phyloP scores from a whole-genome alignment of 805 yeast genomes.

The Tetrapisispora iriomotensis region DNA sequence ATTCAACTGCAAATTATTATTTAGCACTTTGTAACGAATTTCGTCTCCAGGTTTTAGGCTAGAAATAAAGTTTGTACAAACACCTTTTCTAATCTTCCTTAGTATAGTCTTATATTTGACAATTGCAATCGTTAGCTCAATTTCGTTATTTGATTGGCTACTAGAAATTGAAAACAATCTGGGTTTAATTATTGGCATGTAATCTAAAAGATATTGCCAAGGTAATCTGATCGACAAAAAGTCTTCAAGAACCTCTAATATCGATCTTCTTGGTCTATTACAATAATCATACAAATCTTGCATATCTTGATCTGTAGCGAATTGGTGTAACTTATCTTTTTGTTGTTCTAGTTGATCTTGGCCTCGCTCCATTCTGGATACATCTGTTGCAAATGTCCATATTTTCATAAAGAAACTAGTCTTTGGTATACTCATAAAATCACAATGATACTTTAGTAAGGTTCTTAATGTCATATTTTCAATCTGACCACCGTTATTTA shows the following conservation, averaged over 20 bases:
- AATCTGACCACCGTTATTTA: constrained; percentile 53
- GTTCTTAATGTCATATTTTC: constrained; percentile 57
- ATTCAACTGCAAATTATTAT: constrained; percentile 27
- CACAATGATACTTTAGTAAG: constrained; percentile 69
- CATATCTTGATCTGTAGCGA: constrained; percentile 58
- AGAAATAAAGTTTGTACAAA: constrained; percentile 72
- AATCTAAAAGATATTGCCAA: constrained; percentile 59
- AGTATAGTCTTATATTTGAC: constrained; percentile 82
- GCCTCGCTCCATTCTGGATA: constrained; percentile 19
- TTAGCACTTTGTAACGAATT: constrained; percentile 43
- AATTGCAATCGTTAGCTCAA: constrained; percentile 72
- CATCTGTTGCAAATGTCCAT: constrained; percentile 66
- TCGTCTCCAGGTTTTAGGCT: constrained; percentile 38
- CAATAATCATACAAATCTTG: constrained; percentile 85
- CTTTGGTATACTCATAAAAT: constrained; percentile 72
- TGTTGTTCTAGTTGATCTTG: constrained; percentile 44
- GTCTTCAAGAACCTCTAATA: constrained; percentile 74
- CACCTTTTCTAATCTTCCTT: constrained; percentile 64
- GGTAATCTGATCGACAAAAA: constrained; percentile 73
- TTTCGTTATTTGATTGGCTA: constrained; percentile 28
- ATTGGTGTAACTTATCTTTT: constrained; percentile 63
- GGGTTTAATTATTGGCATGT: constrained; percentile 71
- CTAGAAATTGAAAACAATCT: constrained; percentile 83
- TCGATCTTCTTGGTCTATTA: constrained; percentile 83
- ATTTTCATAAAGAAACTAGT: constrained; percentile 67